Percentiles rank a stretch among this genome's conserved stretches.
Conservation (phyloP, 2,329 filamentous ascomycete genomes). For the Trichophyton benhamiae region DNA sequence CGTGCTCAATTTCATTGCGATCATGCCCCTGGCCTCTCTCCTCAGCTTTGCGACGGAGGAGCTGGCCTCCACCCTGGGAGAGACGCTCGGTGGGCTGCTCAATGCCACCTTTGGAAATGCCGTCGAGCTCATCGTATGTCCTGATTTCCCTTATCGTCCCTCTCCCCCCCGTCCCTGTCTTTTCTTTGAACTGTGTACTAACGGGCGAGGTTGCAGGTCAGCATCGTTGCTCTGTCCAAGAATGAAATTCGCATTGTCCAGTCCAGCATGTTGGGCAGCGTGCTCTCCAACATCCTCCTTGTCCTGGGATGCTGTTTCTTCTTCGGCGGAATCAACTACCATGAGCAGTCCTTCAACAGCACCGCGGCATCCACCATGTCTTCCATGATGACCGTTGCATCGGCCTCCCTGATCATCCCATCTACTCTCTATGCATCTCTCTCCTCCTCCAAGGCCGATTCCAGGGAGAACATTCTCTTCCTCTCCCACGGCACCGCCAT, state of each 20-base stretch:
- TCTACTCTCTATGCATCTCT: slow-evolving; percentile 61
- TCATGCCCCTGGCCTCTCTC: slow-evolving; percentile 49
- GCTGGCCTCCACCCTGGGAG: slow-evolving; percentile 47
- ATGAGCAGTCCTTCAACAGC: slow-evolving; percentile 50
- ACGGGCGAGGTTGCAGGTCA: slow-evolving; percentile 47
- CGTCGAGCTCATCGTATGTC: slow-evolving; percentile 52
- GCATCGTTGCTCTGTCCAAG: slow-evolving; percentile 75
- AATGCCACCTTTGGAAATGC: slow-evolving; percentile 57
- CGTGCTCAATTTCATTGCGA: slow-evolving; percentile 51
- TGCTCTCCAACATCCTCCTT: slow-evolving; percentile 84
- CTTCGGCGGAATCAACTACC: slow-evolving; percentile 57
- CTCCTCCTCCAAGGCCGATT: slow-evolving; percentile 28
- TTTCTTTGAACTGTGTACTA: neutral
- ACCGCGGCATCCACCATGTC: slow-evolving; percentile 43
- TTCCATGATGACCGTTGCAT: slow-evolving; percentile 62
- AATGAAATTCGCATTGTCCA: slow-evolving; percentile 88
- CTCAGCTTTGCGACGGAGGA: slow-evolving; percentile 55
- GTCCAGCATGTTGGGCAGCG: slow-evolving; percentile 90
- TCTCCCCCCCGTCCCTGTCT: slow-evolving; percentile 47
- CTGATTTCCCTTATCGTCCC: slow-evolving; percentile 31
- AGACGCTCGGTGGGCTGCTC: slow-evolving; percentile 50
- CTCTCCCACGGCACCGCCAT: slow-evolving; percentile 66
- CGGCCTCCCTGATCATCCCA: slow-evolving; percentile 67
- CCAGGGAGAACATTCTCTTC: slow-evolving; percentile 46
- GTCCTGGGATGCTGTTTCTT: slow-evolving; percentile 74